Base-by-base conservation (phyloP, 345 rosid species). In the Eucalyptus curtisii region DNA sequence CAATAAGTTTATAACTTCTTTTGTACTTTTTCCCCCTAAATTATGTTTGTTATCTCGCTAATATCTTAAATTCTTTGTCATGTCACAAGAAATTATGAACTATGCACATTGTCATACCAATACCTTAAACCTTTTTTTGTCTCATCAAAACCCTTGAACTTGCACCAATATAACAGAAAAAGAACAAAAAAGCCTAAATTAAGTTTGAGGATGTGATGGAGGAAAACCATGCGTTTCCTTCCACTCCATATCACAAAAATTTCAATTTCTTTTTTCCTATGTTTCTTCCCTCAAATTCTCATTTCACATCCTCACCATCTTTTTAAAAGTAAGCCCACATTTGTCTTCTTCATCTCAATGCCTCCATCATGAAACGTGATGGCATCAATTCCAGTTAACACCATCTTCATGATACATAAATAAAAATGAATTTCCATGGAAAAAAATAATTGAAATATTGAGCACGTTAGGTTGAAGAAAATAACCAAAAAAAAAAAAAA, bases 401-500 rank as follows among this genome's bases (percentile, higher is more conserved):
- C 44, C 44, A 68, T 33, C 80, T 68, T 68, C 80, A 68, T 33
- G 9, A 68, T 8, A 17, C 4, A 59, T 27, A 64, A n/a, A 31
- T 7, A 33, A 66, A 59, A 68, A 17, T 33, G 37, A 16, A 16
- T 68, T 33, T 68, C 44, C 81, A 19, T 40, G 7, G 45, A 37
- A 37, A 37, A 37, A 37, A 40, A 6, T 37, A 10, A 71, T 42
- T 2, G 9, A 76, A 37, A 71, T 37, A 19, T 71, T 0, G 82
- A 19, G 82, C 82, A 5, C 8, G 45, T 20, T 76, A 10, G 14
- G 82, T 76, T 76, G 24, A 76, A 76, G 27, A 71, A 37, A 71
- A 16, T 5, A 37, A 20, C 3, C 0, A 17, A 17, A 15, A 33
- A 71, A 30, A 1, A 27, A 7, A 31, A 31, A 16, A n/a, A 7